These are phyloP conservation scores for Chaetothyriales sp. DNA, from an alignment of 2,329 filamentous ascomycete genomes.

Conservation along the genomic window DNA sequence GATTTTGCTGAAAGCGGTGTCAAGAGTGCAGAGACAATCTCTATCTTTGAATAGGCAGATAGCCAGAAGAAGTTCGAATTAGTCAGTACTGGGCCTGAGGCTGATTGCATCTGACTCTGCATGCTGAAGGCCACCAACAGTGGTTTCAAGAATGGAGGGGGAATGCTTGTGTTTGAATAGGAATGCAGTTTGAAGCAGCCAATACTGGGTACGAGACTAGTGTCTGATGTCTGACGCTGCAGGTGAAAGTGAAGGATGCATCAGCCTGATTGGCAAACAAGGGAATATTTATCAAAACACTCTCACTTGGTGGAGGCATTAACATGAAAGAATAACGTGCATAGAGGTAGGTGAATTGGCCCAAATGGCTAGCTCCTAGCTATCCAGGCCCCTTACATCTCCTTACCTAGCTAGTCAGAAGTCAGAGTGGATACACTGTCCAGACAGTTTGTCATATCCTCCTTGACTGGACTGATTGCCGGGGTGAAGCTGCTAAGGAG, in stretches of 20 bases:
- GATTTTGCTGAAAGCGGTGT: background rate
- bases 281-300: background rate
- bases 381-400: background rate
- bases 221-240: background rate
- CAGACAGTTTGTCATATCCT: background rate
- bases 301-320: background rate
- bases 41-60: background rate
- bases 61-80: background rate
- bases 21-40: background rate
- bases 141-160: background rate
- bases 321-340: background rate
- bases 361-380: background rate
- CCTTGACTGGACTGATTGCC: background rate
- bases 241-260: background rate
- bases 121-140: background rate
- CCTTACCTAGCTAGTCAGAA: background rate
- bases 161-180: background rate
- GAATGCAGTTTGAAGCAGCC: background rate
- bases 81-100: background rate
- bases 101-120: background rate
- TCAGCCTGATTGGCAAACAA: background rate
- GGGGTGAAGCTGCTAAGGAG: background rate
- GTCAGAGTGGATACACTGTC: background rate
- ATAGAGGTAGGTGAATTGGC: background rate
- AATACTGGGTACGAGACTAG: background rate